Base-by-base conservation (phyloP, 2,329 filamentous ascomycete species). In the Ophiosphaerella herpotricha region DNA sequence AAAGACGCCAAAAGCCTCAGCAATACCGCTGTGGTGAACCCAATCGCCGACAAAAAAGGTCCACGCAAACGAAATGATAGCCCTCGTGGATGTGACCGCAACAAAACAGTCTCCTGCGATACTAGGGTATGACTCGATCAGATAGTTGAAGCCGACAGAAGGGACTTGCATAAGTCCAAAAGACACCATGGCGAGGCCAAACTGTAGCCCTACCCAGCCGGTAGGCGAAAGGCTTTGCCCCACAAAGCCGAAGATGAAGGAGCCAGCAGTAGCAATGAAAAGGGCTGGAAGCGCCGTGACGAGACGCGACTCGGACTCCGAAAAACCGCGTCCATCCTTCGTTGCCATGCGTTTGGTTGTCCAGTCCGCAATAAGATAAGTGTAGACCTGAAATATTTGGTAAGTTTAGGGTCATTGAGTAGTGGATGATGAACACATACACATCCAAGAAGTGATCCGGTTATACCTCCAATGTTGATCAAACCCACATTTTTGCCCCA, bases 101-200 rank as follows among this genome's bases (percentile, higher is more conserved):
- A 80, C 78, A 55, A 84, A 82, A 58, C 80, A 82, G 54, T 83
- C 80, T 1, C 75, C 76, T 0, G 78, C 76, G 1, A 81, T 55
- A 1, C 71, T 63, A 0, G 70, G 66, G 54, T 83, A 83, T 0
- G 78, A 71, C 33, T 83, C 81, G 32, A 83, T 80, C 3, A 83
- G 57, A 48, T 77, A 77, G 57, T 74, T 77, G 67, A 76, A 77
- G 7, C 75, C 74, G 4, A 77, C 72, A 3, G 69, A 72, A 0
- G 74, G 74, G 9, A 72, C 72, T 52, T 75, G 72, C 66, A 75
- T 76, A 9, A 76, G 63, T 1, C 73, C 75, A 29, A 74, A 73
- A 6, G 71, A 58, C 0, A 76, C 58, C 68, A 77, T 75, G 7
- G 73, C 74, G 6, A 70, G 45, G 0, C 74, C 74, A 24, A 77